Conservation (phyloP, 345 rosid species). For the Rhodamnia argentea region DNA sequence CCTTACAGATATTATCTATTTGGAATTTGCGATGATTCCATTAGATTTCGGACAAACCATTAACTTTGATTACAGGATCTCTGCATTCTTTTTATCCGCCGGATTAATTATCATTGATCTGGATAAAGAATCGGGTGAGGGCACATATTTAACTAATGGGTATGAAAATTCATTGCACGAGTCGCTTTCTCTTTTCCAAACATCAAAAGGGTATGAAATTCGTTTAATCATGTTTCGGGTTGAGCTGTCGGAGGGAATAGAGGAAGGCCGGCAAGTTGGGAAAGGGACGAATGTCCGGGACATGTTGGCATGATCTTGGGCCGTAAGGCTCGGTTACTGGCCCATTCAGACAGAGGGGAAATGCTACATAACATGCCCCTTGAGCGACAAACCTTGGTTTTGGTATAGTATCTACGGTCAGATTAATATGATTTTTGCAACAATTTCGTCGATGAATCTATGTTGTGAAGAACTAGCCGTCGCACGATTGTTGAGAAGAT, state of each 20-base stretch:
- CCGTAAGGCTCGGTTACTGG: background rate
- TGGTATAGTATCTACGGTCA: background rate
- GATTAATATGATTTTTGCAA: background rate
- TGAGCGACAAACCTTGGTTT: background rate
- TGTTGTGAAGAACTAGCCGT: background rate
- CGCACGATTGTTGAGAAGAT: no score
- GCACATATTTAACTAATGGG: background rate
- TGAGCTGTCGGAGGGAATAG: background rate
- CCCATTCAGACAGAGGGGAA: background rate
- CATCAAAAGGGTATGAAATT: background rate
- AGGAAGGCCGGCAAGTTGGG: background rate
- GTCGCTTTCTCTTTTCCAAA: background rate
- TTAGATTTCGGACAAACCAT: background rate
- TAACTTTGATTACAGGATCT: background rate
- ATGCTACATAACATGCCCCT: background rate
- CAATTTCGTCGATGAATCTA: background rate
- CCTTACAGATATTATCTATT: background rate
- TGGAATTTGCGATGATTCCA: background rate
- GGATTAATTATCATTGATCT: background rate
- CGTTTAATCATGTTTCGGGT: background rate
- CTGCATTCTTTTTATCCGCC: no score
- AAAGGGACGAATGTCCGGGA: background rate
- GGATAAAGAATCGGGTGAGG: background rate
- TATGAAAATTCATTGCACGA: background rate
- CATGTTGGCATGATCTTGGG: background rate